Evolutionary conservation across 192 early-diverging fungal species (phyloP).

Genomic region (Mortierella alpina): DNA sequence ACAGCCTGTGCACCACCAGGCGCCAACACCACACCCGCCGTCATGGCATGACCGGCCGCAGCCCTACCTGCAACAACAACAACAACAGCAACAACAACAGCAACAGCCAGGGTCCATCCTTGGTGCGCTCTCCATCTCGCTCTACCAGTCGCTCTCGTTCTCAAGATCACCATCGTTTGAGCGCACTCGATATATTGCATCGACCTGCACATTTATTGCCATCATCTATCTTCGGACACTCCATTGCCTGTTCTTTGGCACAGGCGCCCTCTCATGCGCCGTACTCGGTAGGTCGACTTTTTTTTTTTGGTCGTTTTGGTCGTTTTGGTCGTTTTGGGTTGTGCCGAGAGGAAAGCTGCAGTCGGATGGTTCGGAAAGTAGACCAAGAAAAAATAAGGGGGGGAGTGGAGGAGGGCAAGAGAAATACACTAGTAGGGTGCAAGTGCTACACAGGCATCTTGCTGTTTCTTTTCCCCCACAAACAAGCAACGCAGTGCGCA

Average conservation of each 20-base stretch:
- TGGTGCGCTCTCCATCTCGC: conserved; percentile 39
- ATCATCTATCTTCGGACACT: conserved; percentile 51
- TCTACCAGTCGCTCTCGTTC: conserved; percentile 49
- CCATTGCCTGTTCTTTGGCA: conserved; percentile 52
- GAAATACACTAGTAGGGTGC: background rate
- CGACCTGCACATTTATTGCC: conserved; percentile 52
- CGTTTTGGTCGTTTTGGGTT: background rate
- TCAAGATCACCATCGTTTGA: conserved; percentile 49
- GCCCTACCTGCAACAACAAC: conserved; percentile 3
- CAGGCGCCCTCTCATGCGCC: conserved; percentile 48
- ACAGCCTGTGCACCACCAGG: background rate
- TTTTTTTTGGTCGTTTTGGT: background rate
- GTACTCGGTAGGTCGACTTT: conserved; percentile 36
- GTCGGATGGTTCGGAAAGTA: background rate
- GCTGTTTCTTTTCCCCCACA: background rate
- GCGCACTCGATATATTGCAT: conserved; percentile 43
- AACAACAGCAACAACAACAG: background rate
- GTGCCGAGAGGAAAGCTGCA: background rate
- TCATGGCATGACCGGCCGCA: background rate
- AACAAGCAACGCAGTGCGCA: background rate
- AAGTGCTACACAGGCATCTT: background rate
- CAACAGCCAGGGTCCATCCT: conserved; percentile 32
- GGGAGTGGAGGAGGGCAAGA: background rate
- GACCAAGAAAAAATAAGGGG: background rate
- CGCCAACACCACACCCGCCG: background rate